phyloP scores from a whole-genome alignment of 179 eudicot species.

The Dionaea muscipula region DNA sequence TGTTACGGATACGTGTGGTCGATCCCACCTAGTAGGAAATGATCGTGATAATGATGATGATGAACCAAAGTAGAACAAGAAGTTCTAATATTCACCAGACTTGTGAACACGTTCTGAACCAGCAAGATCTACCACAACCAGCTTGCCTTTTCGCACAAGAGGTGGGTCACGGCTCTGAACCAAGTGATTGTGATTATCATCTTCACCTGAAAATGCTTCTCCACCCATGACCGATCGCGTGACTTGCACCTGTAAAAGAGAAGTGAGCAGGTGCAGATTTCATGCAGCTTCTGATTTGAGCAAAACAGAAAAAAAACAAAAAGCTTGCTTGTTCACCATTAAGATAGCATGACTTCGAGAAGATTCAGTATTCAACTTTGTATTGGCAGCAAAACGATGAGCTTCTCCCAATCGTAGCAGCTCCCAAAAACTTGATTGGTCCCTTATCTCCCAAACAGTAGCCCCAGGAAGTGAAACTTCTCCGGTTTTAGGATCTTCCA shows the following conservation, averaged over 20 bases:
- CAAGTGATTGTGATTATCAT: conserved; percentile 34
- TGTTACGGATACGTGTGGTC: too few relatives aligned
- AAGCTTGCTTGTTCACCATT: conserved; percentile 43
- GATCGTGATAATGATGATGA: too few relatives aligned
- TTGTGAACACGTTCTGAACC: conserved; percentile 95
- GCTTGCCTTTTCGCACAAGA: conserved; percentile 76
- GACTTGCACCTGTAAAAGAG: conserved; percentile 58
- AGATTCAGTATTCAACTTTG: conserved; percentile 94
- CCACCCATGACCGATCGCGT: conserved; percentile 56
- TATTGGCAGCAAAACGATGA: conserved; percentile 92
- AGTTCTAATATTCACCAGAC: conserved; percentile 47
- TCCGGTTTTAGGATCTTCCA: conserved; percentile 88
- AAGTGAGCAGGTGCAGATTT: not conserved
- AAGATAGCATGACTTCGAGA: conserved; percentile 96
- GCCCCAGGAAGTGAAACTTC: conserved; percentile 98
- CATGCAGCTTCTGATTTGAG: not conserved
- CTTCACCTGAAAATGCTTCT: conserved; percentile 60
- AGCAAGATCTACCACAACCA: conserved; percentile 95
- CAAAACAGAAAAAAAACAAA: not conserved
- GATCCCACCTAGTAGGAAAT: too few relatives aligned
- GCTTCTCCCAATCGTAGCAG: conserved; percentile 81
- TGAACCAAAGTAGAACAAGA: not conserved
- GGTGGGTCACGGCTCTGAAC: conserved; percentile 49
- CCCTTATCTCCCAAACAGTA: conserved; percentile 65
- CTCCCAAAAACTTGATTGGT: conserved; percentile 68